Base-by-base conservation (phyloP, 1,284 basidiomycete species). In the Mycena citricolor region DNA sequence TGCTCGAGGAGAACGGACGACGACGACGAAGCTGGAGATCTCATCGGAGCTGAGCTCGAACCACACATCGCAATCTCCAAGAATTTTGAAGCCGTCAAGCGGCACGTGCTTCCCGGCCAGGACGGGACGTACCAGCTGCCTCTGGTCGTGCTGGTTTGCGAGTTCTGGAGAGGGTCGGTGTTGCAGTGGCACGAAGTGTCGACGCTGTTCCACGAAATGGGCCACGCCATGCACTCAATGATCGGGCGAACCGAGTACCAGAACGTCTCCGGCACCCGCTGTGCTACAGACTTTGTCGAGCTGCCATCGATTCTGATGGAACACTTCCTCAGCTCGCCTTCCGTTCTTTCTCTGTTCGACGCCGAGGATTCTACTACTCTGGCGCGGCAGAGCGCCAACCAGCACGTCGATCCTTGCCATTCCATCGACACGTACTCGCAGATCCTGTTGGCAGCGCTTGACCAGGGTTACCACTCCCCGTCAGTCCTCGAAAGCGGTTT, bases 141-240 rank as follows among this genome's bases (percentile, higher is more conserved):
- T 2, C 73, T 97, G 21, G 90, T 97, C 4, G 95, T 97, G 4
- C 69, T 99, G 7, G 71, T 95, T 13, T 97, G 91, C 57, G 94
- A 95, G 60, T 97, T 98, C 60, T 70, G 71, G 24, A 85, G 83
- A 2, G 77, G 90, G 2, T 84, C 89, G 0, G 69, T 87, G 30
- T 67, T 99, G 20, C 84, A 86, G 46, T 99, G 95, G 94, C 86
- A 90, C 58, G 94, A 99, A 58, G 90, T 98, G 8, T 77, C 90
- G 62, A 99, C 95, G 2, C 70, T 99, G 16, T 97, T 97, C 67
- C 95, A 99, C 60, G 95, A 99, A 67, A 98, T 99, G 94, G 95
- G 95, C 0, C 95, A 99, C 65, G 95, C 97, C 2, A 93, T 99
- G 78, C 95, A 99, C 62, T 99, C 95, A 1, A 99, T 99, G 97